phyloP scores from a whole-genome alignment of 1,284 basidiomycete species.

The Phylloporus sp. region DNA sequence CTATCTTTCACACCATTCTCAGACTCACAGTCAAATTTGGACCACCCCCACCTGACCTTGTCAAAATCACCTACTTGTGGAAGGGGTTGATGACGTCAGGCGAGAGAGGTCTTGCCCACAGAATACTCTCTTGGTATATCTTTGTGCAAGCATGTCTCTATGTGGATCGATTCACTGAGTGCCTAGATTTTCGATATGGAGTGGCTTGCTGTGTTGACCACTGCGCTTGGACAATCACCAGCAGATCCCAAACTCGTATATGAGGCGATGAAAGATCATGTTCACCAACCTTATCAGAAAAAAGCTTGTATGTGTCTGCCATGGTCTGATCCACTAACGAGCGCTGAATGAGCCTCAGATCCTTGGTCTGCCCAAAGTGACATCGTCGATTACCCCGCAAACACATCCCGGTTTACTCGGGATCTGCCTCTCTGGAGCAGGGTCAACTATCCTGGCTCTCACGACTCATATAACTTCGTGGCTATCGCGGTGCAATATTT shows the following conservation, averaged over 20 bases:
- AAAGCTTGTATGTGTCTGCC: slow-evolving; percentile 66
- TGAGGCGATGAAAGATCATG: slow-evolving; percentile 98
- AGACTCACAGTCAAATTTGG: slow-evolving; percentile 66
- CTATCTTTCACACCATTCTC: no score
- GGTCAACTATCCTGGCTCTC: slow-evolving; percentile 97
- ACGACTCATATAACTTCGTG: slow-evolving; percentile 87
- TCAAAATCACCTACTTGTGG: slow-evolving; percentile 85
- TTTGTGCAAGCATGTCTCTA: not conserved
- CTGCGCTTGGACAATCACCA: slow-evolving; percentile 89
- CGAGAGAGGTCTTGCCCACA: slow-evolving; percentile 86
- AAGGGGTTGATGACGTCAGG: slow-evolving; percentile 91
- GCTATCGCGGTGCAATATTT: slow-evolving; percentile 83
- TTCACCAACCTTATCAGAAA: slow-evolving; percentile 97
- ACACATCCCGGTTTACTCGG: slow-evolving; percentile 94
- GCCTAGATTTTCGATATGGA: slow-evolving; percentile 97
- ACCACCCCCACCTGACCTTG: slow-evolving; percentile 51
- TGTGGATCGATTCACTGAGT: slow-evolving; percentile 11
- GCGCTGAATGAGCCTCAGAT: slow-evolving; percentile 62
- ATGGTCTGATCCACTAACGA: not conserved
- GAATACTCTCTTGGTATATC: slow-evolving; percentile 86
- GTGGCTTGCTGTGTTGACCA: slow-evolving; percentile 96
- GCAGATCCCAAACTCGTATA: slow-evolving; percentile 95
- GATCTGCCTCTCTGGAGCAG: slow-evolving; percentile 97
- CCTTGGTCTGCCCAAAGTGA: slow-evolving; percentile 91
- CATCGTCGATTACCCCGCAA: slow-evolving; percentile 85